These are phyloP conservation scores for Euphrasia arctica DNA, from an alignment of 305 asterid genomes.

Conservation along the genomic window DNA sequence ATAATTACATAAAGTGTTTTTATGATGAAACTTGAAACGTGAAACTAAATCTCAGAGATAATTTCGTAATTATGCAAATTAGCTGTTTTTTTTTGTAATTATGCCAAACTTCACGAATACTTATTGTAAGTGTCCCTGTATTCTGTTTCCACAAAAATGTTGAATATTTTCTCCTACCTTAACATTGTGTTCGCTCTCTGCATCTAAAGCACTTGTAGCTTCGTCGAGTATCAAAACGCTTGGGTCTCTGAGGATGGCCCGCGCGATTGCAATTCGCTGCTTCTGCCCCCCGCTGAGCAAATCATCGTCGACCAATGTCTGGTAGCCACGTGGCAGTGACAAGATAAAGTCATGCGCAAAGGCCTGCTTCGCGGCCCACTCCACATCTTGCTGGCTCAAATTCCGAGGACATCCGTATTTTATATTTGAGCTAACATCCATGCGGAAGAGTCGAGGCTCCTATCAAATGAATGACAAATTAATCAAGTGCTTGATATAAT, in stretches of 20 bases:
- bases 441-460: slow-evolving; percentile 95
- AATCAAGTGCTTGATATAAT: slow-evolving; percentile 15
- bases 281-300: slow-evolving; percentile 98
- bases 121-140: not conserved
- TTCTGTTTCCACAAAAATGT: not conserved
- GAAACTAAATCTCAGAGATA: not conserved
- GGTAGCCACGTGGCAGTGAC: slow-evolving; percentile 78
- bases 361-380: slow-evolving; percentile 94
- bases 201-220: slow-evolving; percentile 98
- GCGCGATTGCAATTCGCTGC: slow-evolving; percentile 93
- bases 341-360: slow-evolving; percentile 83
- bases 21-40: too few species aligned
- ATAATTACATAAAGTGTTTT: not conserved
- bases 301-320: slow-evolving; percentile 90
- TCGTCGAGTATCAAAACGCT: slow-evolving; percentile 89
- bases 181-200: slow-evolving; percentile 91
- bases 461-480: slow-evolving; percentile 20
- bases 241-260: slow-evolving; percentile 91
- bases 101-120: not conserved
- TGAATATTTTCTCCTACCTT: slow-evolving; percentile 43
- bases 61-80: not conserved
- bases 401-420: slow-evolving; percentile 75
- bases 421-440: slow-evolving; percentile 83
- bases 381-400: slow-evolving; percentile 70
- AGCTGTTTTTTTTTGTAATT: not conserved